Evolutionary conservation across 164 flowering plant genomes (phyloP).

Genomic region (Liquidambar formosana): DNA sequence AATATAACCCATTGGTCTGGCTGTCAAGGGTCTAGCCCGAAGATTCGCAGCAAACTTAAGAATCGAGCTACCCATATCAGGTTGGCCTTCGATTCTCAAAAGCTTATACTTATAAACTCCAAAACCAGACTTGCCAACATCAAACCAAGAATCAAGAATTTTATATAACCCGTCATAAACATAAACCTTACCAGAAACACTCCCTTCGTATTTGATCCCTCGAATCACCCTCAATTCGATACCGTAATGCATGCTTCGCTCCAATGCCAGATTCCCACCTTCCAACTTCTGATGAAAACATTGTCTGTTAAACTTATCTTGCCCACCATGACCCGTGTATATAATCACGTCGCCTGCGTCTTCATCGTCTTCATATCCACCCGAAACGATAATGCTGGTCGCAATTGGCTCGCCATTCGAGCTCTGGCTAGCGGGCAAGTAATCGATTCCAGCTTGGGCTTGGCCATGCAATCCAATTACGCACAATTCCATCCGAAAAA

Average conservation of each 20-base stretch:
- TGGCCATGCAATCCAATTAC: slow-evolving; percentile 80
- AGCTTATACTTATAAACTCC: slow-evolving; percentile 83
- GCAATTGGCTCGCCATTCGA: slow-evolving; percentile 67
- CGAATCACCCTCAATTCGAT: slow-evolving; percentile 86
- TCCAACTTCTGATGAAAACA: slow-evolving; percentile 68
- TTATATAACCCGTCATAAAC: slow-evolving; percentile 90
- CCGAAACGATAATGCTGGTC: slow-evolving; percentile 83
- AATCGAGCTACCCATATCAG: slow-evolving; percentile 76
- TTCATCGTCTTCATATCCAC: slow-evolving; percentile 90
- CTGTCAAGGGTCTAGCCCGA: slow-evolving; percentile 43
- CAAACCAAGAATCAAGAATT: slow-evolving; percentile 71
- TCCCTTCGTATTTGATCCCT: slow-evolving; percentile 58
- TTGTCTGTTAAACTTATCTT: slow-evolving; percentile 44
- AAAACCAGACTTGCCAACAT: slow-evolving; percentile 86
- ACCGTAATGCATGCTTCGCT: slow-evolving; percentile 77
- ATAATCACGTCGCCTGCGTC: slow-evolving; percentile 70
- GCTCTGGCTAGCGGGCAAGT: slow-evolving; percentile 30
- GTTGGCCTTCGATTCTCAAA: slow-evolving; percentile 67
- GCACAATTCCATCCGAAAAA: slow-evolving; percentile 74
- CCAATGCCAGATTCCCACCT: slow-evolving; percentile 86
- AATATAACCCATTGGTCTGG: slow-evolving; percentile 62
- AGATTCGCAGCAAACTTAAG: slow-evolving; percentile 57
- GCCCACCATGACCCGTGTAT: slow-evolving; percentile 91
- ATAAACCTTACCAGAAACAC: slow-evolving; percentile 57
- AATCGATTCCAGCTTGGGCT: slow-evolving; percentile 45